Conservation (phyloP, 345 rosid species). For the Eucalyptus regnans region DNA sequence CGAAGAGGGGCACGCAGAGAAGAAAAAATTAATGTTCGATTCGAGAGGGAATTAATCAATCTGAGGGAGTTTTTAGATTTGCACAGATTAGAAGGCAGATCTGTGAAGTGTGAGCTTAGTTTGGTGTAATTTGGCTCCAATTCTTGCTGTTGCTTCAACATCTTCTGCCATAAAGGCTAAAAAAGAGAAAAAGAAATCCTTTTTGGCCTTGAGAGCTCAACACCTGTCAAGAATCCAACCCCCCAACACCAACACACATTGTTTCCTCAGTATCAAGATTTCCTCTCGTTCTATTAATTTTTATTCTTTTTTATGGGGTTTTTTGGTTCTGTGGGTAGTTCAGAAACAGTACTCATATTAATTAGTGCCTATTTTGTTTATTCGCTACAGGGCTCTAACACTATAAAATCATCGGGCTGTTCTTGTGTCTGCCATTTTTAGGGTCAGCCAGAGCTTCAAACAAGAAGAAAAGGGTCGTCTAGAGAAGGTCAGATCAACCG, state of each 20-base stretch:
- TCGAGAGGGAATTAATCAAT: background rate
- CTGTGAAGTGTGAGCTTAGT: background rate
- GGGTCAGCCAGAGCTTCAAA: conserved; percentile 18
- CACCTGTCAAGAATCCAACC: conserved; percentile 29
- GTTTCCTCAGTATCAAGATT: background rate
- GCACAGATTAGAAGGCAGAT: background rate
- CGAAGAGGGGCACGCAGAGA: background rate
- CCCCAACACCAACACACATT: background rate
- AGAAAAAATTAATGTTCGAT: background rate
- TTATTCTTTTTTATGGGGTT: background rate
- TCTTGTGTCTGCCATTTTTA: conserved; percentile 20
- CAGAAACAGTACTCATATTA: background rate
- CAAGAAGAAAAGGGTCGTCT: background rate
- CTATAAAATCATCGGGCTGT: background rate
- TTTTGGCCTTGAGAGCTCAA: conserved; percentile 19
- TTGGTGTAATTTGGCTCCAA: background rate
- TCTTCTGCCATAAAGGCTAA: background rate
- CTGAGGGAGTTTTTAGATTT: background rate
- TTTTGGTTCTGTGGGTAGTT: background rate
- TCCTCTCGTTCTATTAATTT: background rate
- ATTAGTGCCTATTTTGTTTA: background rate
- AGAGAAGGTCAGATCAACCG: conserved; percentile 10
- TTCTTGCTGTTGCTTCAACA: background rate
- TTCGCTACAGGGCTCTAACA: background rate
- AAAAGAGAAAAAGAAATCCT: background rate